Evolutionary conservation across 805 yeast genomes (phyloP).

Genomic region (Monosporozyma unispora): DNA sequence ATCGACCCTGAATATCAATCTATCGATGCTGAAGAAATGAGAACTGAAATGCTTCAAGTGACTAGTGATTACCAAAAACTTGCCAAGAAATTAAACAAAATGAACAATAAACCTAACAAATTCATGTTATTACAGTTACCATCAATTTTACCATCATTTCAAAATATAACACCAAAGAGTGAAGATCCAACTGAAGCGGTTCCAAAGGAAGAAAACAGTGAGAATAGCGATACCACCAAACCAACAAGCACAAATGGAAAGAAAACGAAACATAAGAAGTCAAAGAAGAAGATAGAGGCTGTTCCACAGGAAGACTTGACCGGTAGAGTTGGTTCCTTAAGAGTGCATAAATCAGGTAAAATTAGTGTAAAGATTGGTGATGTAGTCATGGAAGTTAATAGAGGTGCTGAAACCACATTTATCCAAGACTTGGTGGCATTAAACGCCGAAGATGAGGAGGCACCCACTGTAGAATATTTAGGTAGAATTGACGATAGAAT

Average conservation of each 20-base stretch:
- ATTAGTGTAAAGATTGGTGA: conserved; percentile 67
- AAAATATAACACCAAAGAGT: conserved; percentile 11
- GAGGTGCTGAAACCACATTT: conserved; percentile 62
- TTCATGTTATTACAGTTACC: conserved; percentile 35
- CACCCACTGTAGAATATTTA: conserved; percentile 37
- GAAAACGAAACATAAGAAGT: not conserved
- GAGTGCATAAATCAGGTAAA: conserved; percentile 79
- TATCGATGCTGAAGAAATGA: conserved; percentile 28
- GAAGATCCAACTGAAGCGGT: conserved; percentile 3
- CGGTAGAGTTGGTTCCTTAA: conserved; percentile 66
- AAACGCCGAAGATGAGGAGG: conserved; percentile 34
- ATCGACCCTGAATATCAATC: conserved; percentile 24
- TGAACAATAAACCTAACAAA: conserved; percentile 29
- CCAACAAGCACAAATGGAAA: not conserved
- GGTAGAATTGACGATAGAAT: conserved; percentile 51
- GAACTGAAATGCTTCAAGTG: conserved; percentile 31
- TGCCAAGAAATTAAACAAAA: conserved; percentile 18
- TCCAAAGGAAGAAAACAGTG: conserved; percentile 7
- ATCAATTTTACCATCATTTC: conserved; percentile 30
- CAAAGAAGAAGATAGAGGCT: conserved; percentile 7
- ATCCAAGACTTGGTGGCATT: conserved; percentile 63
- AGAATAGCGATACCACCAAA: conserved; percentile 7
- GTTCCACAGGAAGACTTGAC: conserved; percentile 12
- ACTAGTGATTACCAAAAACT: conserved; percentile 35
- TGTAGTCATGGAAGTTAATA: conserved; percentile 54